Evolutionary conservation across 192 early-diverging fungal genomes (phyloP).

Genomic region (Radiomyces spectabilis): DNA sequence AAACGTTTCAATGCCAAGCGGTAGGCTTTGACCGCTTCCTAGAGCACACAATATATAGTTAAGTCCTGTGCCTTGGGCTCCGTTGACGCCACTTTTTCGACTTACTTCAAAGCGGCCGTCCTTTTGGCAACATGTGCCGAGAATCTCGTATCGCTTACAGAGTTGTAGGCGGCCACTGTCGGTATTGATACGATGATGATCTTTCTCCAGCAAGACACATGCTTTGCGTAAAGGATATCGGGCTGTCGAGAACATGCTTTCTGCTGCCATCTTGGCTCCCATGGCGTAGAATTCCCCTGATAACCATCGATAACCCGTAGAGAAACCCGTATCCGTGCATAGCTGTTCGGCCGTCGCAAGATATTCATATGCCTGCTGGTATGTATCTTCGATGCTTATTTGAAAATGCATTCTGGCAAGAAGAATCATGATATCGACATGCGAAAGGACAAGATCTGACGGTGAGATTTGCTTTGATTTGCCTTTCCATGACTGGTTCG

Average conservation of each 20-base stretch:
- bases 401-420: conserved; percentile 18
- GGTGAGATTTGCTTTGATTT: neutral
- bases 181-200: conserved; percentile 2
- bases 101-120: conserved; percentile 28
- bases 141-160: conserved; percentile 37
- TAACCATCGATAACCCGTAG: conserved; percentile 42
- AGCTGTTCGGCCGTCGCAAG: conserved; percentile 23
- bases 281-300: conserved; percentile 43
- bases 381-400: conserved; percentile 1
- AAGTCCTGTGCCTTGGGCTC: neutral
- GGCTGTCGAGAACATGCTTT: conserved; percentile 18
- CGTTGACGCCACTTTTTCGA: neutral
- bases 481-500: neutral
- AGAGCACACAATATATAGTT: neutral
- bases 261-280: conserved; percentile 32
- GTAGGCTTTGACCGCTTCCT: conserved; percentile 1
- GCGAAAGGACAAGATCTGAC: conserved; percentile 3
- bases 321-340: conserved; percentile 10
- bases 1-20: conserved; percentile 11
- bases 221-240: conserved; percentile 29
- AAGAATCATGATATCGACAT: conserved; percentile 20
- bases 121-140: conserved; percentile 29
- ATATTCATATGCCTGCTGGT: conserved; percentile 19
- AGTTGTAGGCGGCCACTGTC: conserved; percentile 25
- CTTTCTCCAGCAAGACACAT: conserved; percentile 25